A percentile compares a stretch with the other conserved stretches of the same genome.
Evolutionary conservation across 2,329 filamentous ascomycete species (phyloP).

Genomic region (Sordariomycetes sp.): DNA sequence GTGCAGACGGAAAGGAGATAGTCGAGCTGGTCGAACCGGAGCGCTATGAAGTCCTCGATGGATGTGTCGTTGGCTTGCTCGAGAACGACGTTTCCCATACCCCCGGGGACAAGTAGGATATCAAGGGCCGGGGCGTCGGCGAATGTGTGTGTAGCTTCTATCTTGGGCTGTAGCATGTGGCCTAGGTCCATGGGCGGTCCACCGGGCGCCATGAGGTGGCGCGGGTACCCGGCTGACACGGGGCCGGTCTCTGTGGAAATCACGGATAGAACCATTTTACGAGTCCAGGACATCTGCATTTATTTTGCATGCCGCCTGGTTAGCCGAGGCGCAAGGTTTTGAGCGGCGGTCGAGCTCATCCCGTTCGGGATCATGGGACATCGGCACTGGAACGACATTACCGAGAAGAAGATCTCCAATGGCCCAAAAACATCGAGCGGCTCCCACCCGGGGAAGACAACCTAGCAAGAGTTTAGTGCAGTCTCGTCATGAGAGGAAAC

Average conservation of each 20-base stretch:
- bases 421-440: slow-evolving; percentile 1
- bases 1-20: slow-evolving; percentile 52
- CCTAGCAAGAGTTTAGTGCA: background rate
- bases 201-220: background rate
- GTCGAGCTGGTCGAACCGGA: slow-evolving; percentile 24
- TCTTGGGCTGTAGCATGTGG: slow-evolving; percentile 14
- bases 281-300: background rate
- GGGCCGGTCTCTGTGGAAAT: background rate
- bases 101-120: slow-evolving; percentile 24
- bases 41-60: slow-evolving; percentile 25
- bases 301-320: background rate
- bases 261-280: background rate
- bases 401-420: background rate
- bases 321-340: background rate
- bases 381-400: background rate
- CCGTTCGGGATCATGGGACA: no score
- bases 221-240: background rate
- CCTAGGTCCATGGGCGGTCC: background rate
- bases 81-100: slow-evolving; percentile 15
- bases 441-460: background rate
- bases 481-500: no score
- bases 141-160: slow-evolving; percentile 23
- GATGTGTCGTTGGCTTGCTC: slow-evolving; percentile 5
- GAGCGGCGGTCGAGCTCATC: no score
- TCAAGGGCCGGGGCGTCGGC: slow-evolving; percentile 15